These are phyloP conservation scores for Yueomyces sp. DNA, from an alignment of 805 yeast species.

Conservation along the genomic window DNA sequence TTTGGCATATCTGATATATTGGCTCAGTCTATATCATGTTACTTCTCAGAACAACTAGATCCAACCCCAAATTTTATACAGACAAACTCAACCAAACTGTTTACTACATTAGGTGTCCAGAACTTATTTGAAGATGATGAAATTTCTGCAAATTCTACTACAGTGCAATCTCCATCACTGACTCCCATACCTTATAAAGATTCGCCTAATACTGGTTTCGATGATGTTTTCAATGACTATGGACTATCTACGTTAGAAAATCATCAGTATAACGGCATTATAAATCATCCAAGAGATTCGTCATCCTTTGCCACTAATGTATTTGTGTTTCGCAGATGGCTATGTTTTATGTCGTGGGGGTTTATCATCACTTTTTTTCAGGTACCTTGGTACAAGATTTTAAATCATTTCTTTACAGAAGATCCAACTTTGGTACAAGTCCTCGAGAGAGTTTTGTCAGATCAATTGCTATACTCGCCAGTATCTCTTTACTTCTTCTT, in stretches of 20 bases:
- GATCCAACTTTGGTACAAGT: conserved; percentile 80
- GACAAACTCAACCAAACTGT: conserved; percentile 3
- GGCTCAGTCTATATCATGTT: conserved; percentile 58
- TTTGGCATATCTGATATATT: conserved; percentile 85
- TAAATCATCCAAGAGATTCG: not conserved
- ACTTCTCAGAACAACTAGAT: conserved; percentile 10
- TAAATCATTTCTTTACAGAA: conserved; percentile 63
- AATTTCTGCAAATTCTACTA: not conserved
- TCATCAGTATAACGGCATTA: conserved; percentile 1
- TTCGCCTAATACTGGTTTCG: not conserved
- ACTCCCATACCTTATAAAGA: not conserved
- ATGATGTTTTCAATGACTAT: conserved; percentile 16
- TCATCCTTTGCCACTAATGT: not conserved
- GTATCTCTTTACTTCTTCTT: conserved; percentile 68
- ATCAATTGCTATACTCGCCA: conserved; percentile 85
- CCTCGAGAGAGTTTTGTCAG: conserved; percentile 75
- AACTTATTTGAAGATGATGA: not conserved
- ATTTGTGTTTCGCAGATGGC: conserved; percentile 57
- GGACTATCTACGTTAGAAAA: conserved; percentile 3
- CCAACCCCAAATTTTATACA: conserved; percentile 13
- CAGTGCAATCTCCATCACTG: not conserved
- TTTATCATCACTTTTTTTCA: conserved; percentile 69
- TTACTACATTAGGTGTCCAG: not conserved
- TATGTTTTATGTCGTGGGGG: conserved; percentile 83
- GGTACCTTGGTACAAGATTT: conserved; percentile 76